These are phyloP conservation scores for Chimonanthus praecox DNA, from an alignment of 164 flowering plant species.

Conservation along the genomic window DNA sequence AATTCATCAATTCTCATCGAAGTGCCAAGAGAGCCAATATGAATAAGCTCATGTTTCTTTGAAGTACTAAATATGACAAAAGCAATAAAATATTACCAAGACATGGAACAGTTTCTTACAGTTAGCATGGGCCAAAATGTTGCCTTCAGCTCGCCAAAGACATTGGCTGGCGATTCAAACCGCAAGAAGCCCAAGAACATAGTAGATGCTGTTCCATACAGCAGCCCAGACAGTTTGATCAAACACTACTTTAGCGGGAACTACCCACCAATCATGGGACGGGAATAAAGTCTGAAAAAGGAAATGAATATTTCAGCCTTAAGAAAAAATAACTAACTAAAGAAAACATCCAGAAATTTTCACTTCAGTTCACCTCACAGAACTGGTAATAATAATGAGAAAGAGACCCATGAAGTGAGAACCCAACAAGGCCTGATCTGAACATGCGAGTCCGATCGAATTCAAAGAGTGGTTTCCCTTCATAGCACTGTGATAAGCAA, in stretches of 20 bases:
- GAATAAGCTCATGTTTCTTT: neutral
- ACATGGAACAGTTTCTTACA: slow-evolving; percentile 35
- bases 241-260: slow-evolving; percentile 82
- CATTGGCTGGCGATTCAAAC: slow-evolving; percentile 51
- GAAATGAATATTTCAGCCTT: slow-evolving; percentile 13
- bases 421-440: slow-evolving; percentile 85
- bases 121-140: slow-evolving; percentile 88
- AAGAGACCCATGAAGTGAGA: slow-evolving; percentile 78
- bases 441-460: slow-evolving; percentile 66
- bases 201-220: slow-evolving; percentile 91
- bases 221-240: slow-evolving; percentile 94
- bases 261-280: slow-evolving; percentile 92
- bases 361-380: slow-evolving; percentile 48
- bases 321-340: slow-evolving; percentile 6
- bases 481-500: slow-evolving; percentile 45
- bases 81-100: neutral
- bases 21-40: neutral
- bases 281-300: slow-evolving; percentile 72
- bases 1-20: neutral
- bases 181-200: slow-evolving; percentile 61
- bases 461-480: slow-evolving; percentile 79
- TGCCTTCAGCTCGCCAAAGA: slow-evolving; percentile 54
- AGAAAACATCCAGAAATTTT: neutral
- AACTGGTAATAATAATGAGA: slow-evolving; percentile 80
- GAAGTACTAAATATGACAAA: neutral